Conservation (phyloP, 805 yeast genomes). For the Kodamaea kakaduensis region DNA sequence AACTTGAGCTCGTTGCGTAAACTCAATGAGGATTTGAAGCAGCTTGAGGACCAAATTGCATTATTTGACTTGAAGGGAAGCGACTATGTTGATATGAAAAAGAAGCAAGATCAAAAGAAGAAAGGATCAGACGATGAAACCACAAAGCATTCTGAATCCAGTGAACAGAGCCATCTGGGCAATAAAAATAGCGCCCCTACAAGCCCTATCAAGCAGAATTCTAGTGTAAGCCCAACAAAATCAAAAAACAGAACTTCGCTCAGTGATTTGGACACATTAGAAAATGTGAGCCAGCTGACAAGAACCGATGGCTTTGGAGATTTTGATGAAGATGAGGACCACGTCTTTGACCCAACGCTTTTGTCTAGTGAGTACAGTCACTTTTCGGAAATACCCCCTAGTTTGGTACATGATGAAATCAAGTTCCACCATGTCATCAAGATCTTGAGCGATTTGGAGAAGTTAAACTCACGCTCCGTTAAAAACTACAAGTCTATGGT, state of each 20-base stretch:
- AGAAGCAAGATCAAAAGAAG: conserved; percentile 1
- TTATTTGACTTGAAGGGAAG: conserved; percentile 26
- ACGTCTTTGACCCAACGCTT: conserved; percentile 1
- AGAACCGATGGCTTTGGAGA: conserved; percentile 1
- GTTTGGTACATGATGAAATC: conserved; percentile 31
- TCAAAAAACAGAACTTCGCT: no score
- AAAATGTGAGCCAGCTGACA: conserved; percentile 4
- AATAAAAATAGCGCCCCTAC: no score
- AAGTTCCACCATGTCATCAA: conserved; percentile 32
- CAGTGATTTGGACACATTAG: conserved; percentile 1
- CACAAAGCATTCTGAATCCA: not conserved
- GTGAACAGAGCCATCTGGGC: no score
- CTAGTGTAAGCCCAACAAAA: no score
- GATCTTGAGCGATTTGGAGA: conserved; percentile 33
- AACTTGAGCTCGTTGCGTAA: conserved; percentile 29
- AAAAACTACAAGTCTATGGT: conserved; percentile 40
- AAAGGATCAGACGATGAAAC: not conserved
- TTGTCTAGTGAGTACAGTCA: conserved; percentile 10
- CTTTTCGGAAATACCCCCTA: conserved; percentile 28
- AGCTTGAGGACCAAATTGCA: conserved; percentile 30
- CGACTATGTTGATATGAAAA: conserved; percentile 10
- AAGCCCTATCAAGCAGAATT: no score
- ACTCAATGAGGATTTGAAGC: conserved; percentile 33
- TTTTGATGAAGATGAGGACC: conserved; percentile 8
- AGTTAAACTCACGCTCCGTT: conserved; percentile 32